phyloP scores from a whole-genome alignment of 2,329 filamentous ascomycete species.

The Monilinia vaccinii-corymbosi region DNA sequence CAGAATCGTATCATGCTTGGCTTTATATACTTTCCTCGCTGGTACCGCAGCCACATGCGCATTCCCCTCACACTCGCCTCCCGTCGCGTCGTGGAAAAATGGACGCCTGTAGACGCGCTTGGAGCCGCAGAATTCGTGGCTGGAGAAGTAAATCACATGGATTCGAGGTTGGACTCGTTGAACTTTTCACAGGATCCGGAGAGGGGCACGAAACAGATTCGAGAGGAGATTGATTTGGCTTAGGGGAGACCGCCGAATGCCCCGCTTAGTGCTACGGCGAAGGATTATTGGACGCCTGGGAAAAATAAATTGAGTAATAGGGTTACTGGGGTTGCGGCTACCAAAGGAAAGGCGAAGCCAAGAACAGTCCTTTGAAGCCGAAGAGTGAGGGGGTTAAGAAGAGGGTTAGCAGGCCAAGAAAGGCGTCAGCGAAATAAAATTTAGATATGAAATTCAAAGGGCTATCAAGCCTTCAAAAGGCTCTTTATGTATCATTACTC shows the following conservation, averaged over 20 bases:
- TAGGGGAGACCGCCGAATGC: not conserved
- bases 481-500: too few species aligned
- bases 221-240: not conserved
- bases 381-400: too few species aligned
- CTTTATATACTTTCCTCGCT: conserved; percentile 8
- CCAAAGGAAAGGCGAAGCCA: not conserved
- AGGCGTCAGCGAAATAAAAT: too few species aligned
- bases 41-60: conserved; percentile 9
- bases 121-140: not conserved
- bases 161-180: not conserved
- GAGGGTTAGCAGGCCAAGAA: too few species aligned
- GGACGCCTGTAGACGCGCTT: not conserved
- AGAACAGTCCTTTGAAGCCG: not conserved
- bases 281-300: not conserved
- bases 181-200: conserved; percentile 5
- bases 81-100: not conserved
- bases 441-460: too few species aligned
- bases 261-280: not conserved
- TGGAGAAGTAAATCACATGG: not conserved
- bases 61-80: not conserved
- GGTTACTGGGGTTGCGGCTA: not conserved
- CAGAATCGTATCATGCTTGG: conserved; percentile 46
- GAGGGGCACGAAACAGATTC: not conserved
- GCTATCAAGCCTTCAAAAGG: too few species aligned
- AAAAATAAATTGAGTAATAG: not conserved